Base-by-base conservation (phyloP, 805 yeast species). In the Isabelozyma pseudorhagii region DNA sequence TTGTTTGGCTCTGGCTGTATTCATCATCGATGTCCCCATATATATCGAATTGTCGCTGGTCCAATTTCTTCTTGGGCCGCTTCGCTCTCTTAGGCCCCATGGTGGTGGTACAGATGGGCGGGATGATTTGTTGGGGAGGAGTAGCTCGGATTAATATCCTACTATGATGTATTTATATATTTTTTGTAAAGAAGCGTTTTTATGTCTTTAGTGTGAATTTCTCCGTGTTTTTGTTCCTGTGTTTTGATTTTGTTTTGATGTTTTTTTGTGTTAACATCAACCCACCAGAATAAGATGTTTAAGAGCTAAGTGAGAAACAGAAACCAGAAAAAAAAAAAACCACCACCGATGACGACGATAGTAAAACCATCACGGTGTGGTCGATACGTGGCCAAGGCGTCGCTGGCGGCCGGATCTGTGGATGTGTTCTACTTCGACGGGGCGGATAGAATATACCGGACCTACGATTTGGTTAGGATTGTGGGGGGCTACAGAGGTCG, bases 381-480 rank as follows among this genome's bases (percentile, higher is more conserved):
- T 4, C 17, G 14, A 5, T 38, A 38, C 14, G 17, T 38, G 21
- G 40, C 40, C 21, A 10, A 38, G 21, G 40, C 40, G 14, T 38
- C 40, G 17, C 21, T 17, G 21, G 21, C 14, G 18, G 47, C 42
- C 10, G 42, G 38, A n/a, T 28, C 25, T n/a, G 43, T 56, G 9
- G 50, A 50, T 6, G 42, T 54, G 1, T 50, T 49, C 31, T 42
- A 46, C 38, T 34, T 49, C 13, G 31, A 18, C 3, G 46, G 41
- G 11, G 40, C n/a, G 9, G 40, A 21, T 27, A 45, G n/a, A 25
- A 9, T 48, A 31, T 47, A 47, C 38, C 27, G 53, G 29, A 48
- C 45, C 40, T 54, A 49, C 48, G 50, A 50, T 44, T 31, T 31
- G 36, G 36, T 31, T 31, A 10, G 36, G 10, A 8, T 31, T 9